Evolutionary conservation across 805 yeast genomes (phyloP).

Genomic region (Yarrowia osloensis): DNA sequence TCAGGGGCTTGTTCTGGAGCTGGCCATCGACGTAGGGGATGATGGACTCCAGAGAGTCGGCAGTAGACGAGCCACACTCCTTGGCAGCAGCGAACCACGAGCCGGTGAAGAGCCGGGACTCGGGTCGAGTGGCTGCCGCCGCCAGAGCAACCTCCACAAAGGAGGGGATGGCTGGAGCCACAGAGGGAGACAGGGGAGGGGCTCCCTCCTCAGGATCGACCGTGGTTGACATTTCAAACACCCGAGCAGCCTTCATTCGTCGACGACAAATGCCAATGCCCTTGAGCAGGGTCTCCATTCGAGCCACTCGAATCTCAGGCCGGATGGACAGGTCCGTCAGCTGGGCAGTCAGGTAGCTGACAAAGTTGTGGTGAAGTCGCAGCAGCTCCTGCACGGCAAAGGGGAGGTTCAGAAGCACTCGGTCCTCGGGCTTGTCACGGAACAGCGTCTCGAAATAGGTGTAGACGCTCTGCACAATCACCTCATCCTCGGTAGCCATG

Average conservation of each 20-base stretch:
- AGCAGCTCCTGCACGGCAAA: constrained; percentile 65
- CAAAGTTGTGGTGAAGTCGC: constrained; percentile 66
- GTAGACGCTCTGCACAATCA: constrained; percentile 68
- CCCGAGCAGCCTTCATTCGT: constrained; percentile 61
- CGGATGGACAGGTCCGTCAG: constrained; percentile 63
- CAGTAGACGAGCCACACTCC: constrained; percentile 32
- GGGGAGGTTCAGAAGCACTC: constrained; percentile 59
- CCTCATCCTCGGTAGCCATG: constrained; percentile 52
- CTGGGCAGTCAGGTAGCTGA: constrained; percentile 62
- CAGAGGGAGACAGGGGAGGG: constrained; percentile 30
- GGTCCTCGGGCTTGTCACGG: constrained; percentile 48
- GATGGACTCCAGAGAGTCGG: constrained; percentile 34
- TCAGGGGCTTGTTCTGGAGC: constrained; percentile 44
- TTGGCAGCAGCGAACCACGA: constrained; percentile 68
- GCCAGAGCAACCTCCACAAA: constrained; percentile 78
- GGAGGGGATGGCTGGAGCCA: constrained; percentile 59
- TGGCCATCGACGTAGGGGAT: constrained; percentile 39
- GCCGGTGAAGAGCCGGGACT: constrained; percentile 65
- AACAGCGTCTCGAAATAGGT: constrained; percentile 64
- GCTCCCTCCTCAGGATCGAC: constrained; percentile 28
- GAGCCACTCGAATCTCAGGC: constrained; percentile 59
- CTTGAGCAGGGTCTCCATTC: constrained; percentile 68
- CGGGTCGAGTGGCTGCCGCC: constrained; percentile 77
- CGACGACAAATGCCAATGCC: constrained; percentile 65
- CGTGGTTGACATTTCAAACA: constrained; percentile 42